Evolutionary conservation across 2,329 filamentous ascomycete genomes (phyloP).

Genomic region (Periconia macrospinosa): DNA sequence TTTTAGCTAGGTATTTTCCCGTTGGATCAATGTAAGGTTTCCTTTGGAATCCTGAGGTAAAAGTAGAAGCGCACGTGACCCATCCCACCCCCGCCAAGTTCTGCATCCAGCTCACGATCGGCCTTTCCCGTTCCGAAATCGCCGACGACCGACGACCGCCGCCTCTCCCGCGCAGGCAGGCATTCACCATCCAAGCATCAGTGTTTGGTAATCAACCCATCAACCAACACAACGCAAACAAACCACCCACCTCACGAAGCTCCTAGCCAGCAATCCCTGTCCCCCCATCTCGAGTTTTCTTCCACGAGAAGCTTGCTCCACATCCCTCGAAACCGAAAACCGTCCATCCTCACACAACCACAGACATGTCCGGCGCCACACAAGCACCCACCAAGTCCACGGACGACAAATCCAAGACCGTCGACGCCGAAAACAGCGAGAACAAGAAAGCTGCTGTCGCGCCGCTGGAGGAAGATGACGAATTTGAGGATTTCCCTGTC

Average conservation of each 20-base stretch:
- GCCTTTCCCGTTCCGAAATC: not conserved
- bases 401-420: conserved; percentile 35
- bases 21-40: too few species aligned
- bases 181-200: conserved; percentile 13
- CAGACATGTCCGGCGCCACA: conserved; percentile 53
- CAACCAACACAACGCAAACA: not conserved
- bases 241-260: not conserved
- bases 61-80: too few species aligned
- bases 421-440: conserved; percentile 48
- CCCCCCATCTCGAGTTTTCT: not conserved
- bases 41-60: too few species aligned
- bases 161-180: conserved; percentile 7
- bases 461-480: conserved; percentile 92
- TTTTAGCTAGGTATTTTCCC: too few species aligned
- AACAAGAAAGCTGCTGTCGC: conserved; percentile 60
- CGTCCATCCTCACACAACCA: not conserved
- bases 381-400: conserved; percentile 45
- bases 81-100: too few species aligned
- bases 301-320: not conserved
- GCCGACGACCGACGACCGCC: not conserved
- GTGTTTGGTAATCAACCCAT: conserved; percentile 6
- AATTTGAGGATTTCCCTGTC: conserved; percentile 98
- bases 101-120: not conserved
- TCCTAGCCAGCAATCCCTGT: too few species aligned
- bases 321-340: not conserved